Base-by-base conservation (phyloP, 345 rosid species). In the Citrus trifoliata region DNA sequence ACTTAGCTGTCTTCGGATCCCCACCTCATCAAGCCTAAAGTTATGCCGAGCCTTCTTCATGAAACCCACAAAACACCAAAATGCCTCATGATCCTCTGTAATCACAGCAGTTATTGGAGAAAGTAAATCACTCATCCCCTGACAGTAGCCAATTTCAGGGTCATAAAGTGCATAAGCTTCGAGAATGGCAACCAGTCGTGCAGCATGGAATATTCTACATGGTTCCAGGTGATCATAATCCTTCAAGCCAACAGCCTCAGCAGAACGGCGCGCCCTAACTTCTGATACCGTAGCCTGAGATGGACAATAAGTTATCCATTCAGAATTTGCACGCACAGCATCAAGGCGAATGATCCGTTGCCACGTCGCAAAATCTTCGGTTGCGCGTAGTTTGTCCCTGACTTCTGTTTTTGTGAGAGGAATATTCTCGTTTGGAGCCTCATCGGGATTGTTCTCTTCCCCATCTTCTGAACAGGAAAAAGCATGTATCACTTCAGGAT, bases 81-180 rank as follows among this genome's bases (percentile, higher is more conserved):
- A 97, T 37, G 98, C 99, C 73, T 90, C 97, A 30, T 97, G 88
- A 84, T 97, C 99, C 72, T 93, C 97, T 0, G 91, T 56, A 59
- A 97, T 86, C 62, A 90, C 93, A 3, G 95, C 63, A 71, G 94
- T 86, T 83, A 97, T 90, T 25, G 99, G 99, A 76, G 98, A 90
- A 64, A 97, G 98, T 53, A 97, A 87, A 81, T 94, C 98, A 46
- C 98, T 94, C 99, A 97, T 97, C 67, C 99, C 99, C 85, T 97
- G 99, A 85, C 99, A 97, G 76, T 97, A 97, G 38, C 99, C 99
- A 67, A 92, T 94, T 80, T 96, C 98, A 40, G 95, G 89, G 86
- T 96, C 98, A 68, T 93, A 87, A 32, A 94, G 80, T 3, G 98
- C 93, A 73, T 97, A 97, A 46, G 99, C 98, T 87, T 97, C 99